Base-by-base conservation (phyloP, 768 basidiomycete species). In the Trametes villosa region DNA sequence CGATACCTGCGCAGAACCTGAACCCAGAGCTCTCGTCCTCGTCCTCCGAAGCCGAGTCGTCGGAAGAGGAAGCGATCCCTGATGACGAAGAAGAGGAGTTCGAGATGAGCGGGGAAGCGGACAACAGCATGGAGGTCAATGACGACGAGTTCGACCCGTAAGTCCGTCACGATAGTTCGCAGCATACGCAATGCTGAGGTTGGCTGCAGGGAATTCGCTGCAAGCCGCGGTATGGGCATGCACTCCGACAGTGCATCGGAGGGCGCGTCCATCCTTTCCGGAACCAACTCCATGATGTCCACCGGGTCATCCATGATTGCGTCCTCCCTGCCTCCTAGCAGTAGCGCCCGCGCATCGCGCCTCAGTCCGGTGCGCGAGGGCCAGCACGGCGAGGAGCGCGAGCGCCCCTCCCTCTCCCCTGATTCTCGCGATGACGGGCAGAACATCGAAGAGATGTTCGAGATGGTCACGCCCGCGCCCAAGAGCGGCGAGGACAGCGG, bases 101-200 rank as follows among this genome's bases (percentile, higher is more conserved):
- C 13, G 83, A 72, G 20, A 85, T 79, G 53, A 86, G 83, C 24
- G 78, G 80, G 24, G 70, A 71, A 26, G 60, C 49, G 9, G 68
- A 69, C 30, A 67, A 68, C 27, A 65, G 57, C 52, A 76, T 80
- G 40, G 78, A 76, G 27, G 77, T 77, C 9, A 80, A 75, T 1
- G 76, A 75, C 42, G 85, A 91, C 63, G 90, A 89, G 60, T 92
- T 92, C 64, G 91, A 92, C 68, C 89, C 89, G 90, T 92, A 70
- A 68, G 88, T 77, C 30, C 20, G 33, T 50, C 22, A 9, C 6
- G 12, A 29, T 6, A 48, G 47, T 24, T 9, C 15, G 24, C 31
- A 27, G 18, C 4, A 29, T 26, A 26, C 30, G 13, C 29, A 13
- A 24, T 31, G 15, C 17, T 36, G 24, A 22, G 11, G n/a, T 22